These are phyloP conservation scores for Heliosperma pusillum DNA, from an alignment of 148 eudicot genomes.

Conservation along the genomic window DNA sequence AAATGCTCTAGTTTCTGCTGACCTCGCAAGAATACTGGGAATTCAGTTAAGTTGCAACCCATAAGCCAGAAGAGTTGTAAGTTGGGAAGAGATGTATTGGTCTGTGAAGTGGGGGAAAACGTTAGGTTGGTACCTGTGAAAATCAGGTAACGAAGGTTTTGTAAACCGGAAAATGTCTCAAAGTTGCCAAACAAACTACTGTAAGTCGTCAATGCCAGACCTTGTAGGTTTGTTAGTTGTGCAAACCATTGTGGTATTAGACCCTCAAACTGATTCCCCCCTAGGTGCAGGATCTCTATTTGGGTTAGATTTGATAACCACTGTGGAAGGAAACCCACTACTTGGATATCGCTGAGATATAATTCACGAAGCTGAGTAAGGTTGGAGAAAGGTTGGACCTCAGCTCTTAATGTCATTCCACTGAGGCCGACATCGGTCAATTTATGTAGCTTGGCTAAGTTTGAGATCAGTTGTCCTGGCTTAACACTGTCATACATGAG, in stretches of 20 bases:
- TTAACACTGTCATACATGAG: not conserved
- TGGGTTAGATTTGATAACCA: slow-evolving; percentile 20
- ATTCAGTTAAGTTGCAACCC: slow-evolving; percentile 14
- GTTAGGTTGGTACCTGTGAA: slow-evolving; percentile 10
- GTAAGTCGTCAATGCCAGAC: not conserved
- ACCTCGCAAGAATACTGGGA: slow-evolving; percentile 7
- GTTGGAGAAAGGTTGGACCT: slow-evolving; percentile 10
- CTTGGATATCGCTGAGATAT: not conserved
- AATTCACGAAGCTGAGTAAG: slow-evolving; percentile 2
- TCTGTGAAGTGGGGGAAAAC: not conserved
- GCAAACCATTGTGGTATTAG: slow-evolving; percentile 20
- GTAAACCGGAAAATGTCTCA: slow-evolving; percentile 1
- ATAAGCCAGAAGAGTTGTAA: not conserved
- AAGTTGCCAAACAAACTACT: not conserved
- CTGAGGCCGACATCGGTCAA: not conserved
- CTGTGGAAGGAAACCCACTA: slow-evolving; percentile 15
- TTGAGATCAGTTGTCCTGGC: not conserved
- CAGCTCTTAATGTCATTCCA: not conserved
- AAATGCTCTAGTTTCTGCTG: not conserved
- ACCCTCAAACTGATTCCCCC: slow-evolving; percentile 13
- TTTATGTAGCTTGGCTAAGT: slow-evolving; percentile 17
- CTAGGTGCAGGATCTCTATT: not conserved
- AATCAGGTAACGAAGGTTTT: slow-evolving; percentile 2
- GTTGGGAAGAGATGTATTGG: slow-evolving; percentile 5
- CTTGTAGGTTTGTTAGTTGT: slow-evolving; percentile 5